Percentiles rank a stretch among this genome's conserved stretches.
Evolutionary conservation across 2,329 filamentous ascomycete species (phyloP).

Genomic region (Colletotrichum abscissum): DNA sequence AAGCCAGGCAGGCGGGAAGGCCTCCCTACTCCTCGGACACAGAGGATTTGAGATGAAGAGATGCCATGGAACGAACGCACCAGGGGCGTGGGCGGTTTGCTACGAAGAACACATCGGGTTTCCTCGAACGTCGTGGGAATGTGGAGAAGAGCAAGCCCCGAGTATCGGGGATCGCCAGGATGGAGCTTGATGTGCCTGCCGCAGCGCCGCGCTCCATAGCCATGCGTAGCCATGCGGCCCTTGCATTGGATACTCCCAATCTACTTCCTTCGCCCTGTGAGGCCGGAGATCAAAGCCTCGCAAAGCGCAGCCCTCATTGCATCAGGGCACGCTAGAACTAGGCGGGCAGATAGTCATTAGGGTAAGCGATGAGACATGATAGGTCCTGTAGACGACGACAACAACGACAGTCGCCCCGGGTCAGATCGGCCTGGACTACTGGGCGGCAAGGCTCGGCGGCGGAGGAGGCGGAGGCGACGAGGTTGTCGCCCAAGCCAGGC

Average conservation of each 20-base stretch:
- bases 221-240: background rate
- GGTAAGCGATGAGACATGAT: background rate
- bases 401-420: background rate
- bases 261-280: background rate
- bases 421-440: background rate
- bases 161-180: background rate
- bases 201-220: background rate
- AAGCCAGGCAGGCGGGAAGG: constrained; percentile 1
- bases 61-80: background rate
- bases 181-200: background rate
- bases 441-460: background rate
- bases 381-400: background rate
- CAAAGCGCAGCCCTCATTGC: background rate
- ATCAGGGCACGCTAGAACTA: background rate
- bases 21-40: background rate
- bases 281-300: background rate
- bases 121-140: background rate
- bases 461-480: background rate
- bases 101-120: background rate
- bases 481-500: too few relatives aligned
- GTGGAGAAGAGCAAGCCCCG: background rate
- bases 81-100: background rate
- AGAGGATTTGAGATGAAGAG: constrained; percentile 7
- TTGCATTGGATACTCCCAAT: background rate
- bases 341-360: background rate